phyloP scores from a whole-genome alignment of 2,329 filamentous ascomycete species.

The Colletotrichum paranaense region DNA sequence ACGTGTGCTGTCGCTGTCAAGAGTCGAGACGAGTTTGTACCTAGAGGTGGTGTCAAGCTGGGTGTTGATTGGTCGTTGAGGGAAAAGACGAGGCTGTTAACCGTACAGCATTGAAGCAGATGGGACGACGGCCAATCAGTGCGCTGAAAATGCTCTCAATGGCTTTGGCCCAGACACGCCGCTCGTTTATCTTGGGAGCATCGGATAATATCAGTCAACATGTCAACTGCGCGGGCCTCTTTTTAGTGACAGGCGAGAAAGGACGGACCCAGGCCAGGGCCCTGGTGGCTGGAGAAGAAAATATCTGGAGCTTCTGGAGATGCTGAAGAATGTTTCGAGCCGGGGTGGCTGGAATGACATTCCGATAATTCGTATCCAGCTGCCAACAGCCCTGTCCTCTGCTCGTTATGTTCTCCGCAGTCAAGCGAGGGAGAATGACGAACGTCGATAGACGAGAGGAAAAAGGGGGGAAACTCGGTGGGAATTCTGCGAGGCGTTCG shows the following conservation, averaged over 20 bases:
- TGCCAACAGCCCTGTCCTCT: background rate
- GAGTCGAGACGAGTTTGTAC: background rate
- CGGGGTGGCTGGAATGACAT: background rate
- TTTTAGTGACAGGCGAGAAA: background rate
- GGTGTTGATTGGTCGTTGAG: background rate
- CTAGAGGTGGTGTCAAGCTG: background rate
- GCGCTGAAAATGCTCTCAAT: background rate
- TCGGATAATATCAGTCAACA: background rate
- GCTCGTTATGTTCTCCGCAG: background rate
- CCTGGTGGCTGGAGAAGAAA: background rate
- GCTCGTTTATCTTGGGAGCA: background rate
- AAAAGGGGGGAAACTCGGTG: background rate
- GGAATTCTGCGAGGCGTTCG: background rate
- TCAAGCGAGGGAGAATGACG: background rate
- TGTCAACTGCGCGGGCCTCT: background rate
- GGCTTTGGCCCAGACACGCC: background rate
- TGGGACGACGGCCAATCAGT: conserved; percentile 4
- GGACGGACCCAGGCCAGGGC: no score
- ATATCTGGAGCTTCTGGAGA: background rate
- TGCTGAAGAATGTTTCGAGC: background rate
- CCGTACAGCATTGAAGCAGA: background rate
- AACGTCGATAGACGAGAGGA: background rate
- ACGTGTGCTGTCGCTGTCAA: background rate
- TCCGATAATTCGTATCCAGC: background rate
- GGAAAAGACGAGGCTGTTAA: background rate